Evolutionary conservation across 352 stramenopile genomes (phyloP).

Genomic region (Globisporangium yorkense): DNA sequence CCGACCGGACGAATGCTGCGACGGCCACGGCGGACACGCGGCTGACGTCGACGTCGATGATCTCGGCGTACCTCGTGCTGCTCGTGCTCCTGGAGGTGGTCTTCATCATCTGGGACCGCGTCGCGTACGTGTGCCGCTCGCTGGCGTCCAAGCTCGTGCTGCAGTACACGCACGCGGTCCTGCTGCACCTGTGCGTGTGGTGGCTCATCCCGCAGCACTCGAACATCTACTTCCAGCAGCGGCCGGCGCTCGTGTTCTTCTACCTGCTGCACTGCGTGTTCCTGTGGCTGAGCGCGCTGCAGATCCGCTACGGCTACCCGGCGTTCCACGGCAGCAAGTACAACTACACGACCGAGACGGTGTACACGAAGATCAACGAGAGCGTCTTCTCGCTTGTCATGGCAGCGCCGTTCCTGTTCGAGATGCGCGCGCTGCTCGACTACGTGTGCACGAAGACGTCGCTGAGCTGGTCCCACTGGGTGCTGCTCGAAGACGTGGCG

Average conservation of each 20-base stretch:
- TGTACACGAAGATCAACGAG: constrained; percentile 47
- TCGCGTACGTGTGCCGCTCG: constrained; percentile 72
- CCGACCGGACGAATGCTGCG: constrained; percentile 27
- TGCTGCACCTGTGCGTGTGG: constrained; percentile 74
- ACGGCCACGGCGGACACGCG: constrained; percentile 41
- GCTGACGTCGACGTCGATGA: constrained; percentile 60
- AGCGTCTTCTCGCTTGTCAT: constrained; percentile 72
- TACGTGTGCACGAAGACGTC: constrained; percentile 86
- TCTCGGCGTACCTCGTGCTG: constrained; percentile 85
- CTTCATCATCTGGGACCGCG: constrained; percentile 85
- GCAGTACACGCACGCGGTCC: constrained; percentile 67
- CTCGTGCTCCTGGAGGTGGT: constrained; percentile 73
- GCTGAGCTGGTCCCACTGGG: constrained; percentile 73
- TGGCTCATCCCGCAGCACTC: constrained; percentile 69
- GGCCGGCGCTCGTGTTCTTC: constrained; percentile 60
- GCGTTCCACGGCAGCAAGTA: constrained; percentile 79
- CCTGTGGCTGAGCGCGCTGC: constrained; percentile 67
- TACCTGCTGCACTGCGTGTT: constrained; percentile 80
- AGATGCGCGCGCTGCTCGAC: constrained; percentile 81
- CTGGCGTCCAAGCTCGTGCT: constrained; percentile 67
- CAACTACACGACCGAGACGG: constrained; percentile 54
- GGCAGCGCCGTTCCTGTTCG: constrained; percentile 81
- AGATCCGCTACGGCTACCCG: constrained; percentile 85
- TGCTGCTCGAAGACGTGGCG: constrained; percentile 78
- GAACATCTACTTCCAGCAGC: constrained; percentile 77